Percentiles rank a stretch among this genome's conserved stretches.
phyloP scores from a whole-genome alignment of 139 green algal species.

The Pleodorina starrii region DNA sequence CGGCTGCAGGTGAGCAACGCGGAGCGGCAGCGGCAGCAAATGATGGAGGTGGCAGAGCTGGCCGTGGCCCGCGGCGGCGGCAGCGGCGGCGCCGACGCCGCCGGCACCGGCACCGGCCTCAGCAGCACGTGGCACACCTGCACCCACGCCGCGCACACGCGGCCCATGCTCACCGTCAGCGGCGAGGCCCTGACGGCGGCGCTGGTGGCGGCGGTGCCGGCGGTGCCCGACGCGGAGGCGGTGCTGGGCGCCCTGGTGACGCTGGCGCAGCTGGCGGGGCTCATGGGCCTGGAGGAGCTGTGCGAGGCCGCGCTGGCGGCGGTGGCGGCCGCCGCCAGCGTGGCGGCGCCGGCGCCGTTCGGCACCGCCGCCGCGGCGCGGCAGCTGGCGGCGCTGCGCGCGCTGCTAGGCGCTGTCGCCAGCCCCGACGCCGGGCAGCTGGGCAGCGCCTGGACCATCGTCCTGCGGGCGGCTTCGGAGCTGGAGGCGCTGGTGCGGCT shows the following conservation, averaged over 20 bases:
- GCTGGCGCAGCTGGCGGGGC: constrained; percentile 70
- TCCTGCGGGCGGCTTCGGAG: constrained; percentile 81
- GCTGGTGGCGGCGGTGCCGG: constrained; percentile 62
- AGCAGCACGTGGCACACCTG: constrained; percentile 77
- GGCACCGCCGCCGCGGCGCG: constrained; percentile 53
- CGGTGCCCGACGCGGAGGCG: constrained; percentile 56
- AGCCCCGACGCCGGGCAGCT: constrained; percentile 77
- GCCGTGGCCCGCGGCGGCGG: constrained; percentile 61
- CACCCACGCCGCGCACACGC: constrained; percentile 82
- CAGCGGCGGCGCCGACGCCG: constrained; percentile 46
- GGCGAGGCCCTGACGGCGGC: constrained; percentile 60
- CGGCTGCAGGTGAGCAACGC: constrained; percentile 37
- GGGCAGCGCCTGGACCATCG: constrained; percentile 80
- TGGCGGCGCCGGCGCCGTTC: constrained; percentile 56
- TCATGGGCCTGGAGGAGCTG: constrained; percentile 78
- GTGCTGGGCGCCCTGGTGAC: constrained; percentile 66
- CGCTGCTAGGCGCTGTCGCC: constrained; percentile 71
- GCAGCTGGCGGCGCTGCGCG: constrained; percentile 79
- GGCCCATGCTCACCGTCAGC: constrained; percentile 88
- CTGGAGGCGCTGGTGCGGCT: constrained; percentile 76
- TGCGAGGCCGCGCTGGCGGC: constrained; percentile 57
- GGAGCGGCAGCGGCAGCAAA: constrained; percentile 60
- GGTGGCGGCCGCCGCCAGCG: constrained; percentile 53
- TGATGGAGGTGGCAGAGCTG: constrained; percentile 66
- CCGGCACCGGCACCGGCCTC: constrained; percentile 38